These are phyloP conservation scores for Bassia scoparia DNA, from an alignment of 148 eudicot species.

Conservation along the genomic window DNA sequence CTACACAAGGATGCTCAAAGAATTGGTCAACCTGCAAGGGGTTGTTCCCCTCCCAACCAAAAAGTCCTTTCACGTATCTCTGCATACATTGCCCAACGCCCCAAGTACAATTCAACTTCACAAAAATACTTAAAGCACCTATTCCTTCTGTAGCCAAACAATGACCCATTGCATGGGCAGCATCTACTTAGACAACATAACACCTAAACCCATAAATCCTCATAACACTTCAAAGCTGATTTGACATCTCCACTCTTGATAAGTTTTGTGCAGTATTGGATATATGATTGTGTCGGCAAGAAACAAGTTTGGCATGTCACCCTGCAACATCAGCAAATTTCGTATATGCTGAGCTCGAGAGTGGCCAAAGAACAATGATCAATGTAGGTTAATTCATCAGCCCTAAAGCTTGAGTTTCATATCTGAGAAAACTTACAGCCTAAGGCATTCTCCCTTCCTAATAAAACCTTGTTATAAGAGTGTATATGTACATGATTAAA, in stretches of 20 bases:
- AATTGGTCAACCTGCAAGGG: not conserved
- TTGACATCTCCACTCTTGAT: constrained; percentile 39
- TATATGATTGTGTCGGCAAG: constrained; percentile 37
- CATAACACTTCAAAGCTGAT: constrained; percentile 38
- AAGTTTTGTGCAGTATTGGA: constrained; percentile 37
- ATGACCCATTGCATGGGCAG: constrained; percentile 1
- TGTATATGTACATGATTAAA: constrained; percentile 56
- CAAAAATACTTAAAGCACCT: constrained; percentile 6
- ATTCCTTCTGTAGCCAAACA: not conserved
- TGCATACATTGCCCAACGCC: not conserved
- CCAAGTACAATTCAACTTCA: constrained; percentile 5
- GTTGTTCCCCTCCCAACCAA: not conserved
- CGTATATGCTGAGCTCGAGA: constrained; percentile 35
- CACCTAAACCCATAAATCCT: constrained; percentile 33
- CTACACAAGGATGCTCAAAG: not conserved
- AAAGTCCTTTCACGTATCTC: not conserved
- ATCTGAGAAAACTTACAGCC: constrained; percentile 56
- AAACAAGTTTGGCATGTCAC: constrained; percentile 71
- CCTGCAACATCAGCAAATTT: constrained; percentile 64
- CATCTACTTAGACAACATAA: constrained; percentile 1
- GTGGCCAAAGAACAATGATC: constrained; percentile 42
- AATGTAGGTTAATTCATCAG: constrained; percentile 49
- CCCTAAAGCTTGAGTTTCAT: constrained; percentile 48
- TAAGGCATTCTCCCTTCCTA: constrained; percentile 48
- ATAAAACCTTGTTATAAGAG: constrained; percentile 67